Evolutionary conservation across 2,329 filamentous ascomycete species (phyloP), one percentile per base, ranked within the genome.

Genomic region (Cryoendolithus antarcticus): DNA sequence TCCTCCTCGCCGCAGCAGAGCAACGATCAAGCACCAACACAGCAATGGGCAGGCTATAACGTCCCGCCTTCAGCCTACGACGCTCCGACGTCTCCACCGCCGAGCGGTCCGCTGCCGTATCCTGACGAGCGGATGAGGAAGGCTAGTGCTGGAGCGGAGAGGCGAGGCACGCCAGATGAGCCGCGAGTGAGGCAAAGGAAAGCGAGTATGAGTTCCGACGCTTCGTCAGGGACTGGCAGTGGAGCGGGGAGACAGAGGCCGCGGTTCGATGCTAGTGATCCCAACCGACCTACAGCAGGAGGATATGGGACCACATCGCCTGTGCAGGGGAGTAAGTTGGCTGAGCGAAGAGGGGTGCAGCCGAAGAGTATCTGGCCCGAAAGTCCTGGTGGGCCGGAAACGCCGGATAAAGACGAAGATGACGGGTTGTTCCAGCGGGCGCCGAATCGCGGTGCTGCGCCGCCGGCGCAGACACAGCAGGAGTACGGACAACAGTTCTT

Each of bases 291-390:
- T 5, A 67, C 65, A 4, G 48, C 64, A 11, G 59, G 61, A 28
- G 65, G 66, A 15, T 70, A 70, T 48, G 64, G 58, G 12, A 54
- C 51, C 15, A 48, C 52, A 15, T 56, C 58, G 43, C 57, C 46
- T 45, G 55, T 38, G 37, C 53, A 33, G 53, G 59, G 38, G 48
- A 56, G 9, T 45, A 73, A 75, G 35, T 67, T 94, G 43, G 86
- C 85, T 11, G 86, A 94, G 64, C 72, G 88, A 48, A 75, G 88
- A 53, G 84, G 83, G 15, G 80, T 81, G n/a, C 78, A 72, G 6
- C 84, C 86, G 15, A 88, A 85, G 56, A 56, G 48, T 39, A 82
- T 86, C 35, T 69, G 94, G 36, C 82, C 86, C 41, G 86, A 88
- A 45, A 88, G 86, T 1, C 78, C 82, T 11, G 86, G 81, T 33